A percentile compares a stretch with the other conserved stretches of the same genome.
phyloP scores from a whole-genome alignment of 306 rosid genomes.

The Cajanus cajan region DNA sequence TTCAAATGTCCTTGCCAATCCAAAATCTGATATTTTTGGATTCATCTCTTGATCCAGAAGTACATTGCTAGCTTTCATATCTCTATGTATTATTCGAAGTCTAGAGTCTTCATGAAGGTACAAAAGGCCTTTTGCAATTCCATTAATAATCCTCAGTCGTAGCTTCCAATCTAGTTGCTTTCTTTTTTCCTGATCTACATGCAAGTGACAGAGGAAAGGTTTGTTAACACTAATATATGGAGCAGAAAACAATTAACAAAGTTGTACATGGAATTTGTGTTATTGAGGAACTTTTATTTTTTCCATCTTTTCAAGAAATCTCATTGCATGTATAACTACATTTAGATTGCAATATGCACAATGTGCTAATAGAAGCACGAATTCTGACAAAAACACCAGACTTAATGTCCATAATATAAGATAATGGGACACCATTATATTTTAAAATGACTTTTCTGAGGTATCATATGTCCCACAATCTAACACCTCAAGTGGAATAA shows the following conservation, averaged over 20 bases:
- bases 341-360: not conserved
- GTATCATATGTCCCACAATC: not conserved
- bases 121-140: conserved; percentile 52
- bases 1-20: conserved; percentile 45
- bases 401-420: not conserved
- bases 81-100: conserved; percentile 50
- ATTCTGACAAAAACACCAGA: not conserved
- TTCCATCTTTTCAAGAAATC: not conserved
- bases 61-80: conserved; percentile 50
- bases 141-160: conserved; percentile 36
- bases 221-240: not conserved
- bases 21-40: conserved; percentile 58
- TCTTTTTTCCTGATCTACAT: conserved; percentile 37
- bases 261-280: not conserved
- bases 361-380: not conserved
- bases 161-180: conserved; percentile 40
- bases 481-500: too few species aligned
- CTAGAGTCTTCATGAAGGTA: conserved; percentile 58
- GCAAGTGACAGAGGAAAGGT: not conserved
- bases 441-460: not conserved
- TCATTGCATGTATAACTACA: not conserved
- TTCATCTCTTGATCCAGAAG: conserved; percentile 45
- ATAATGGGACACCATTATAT: not conserved
- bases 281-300: not conserved
- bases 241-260: not conserved